phyloP scores from a whole-genome alignment of 257 asterid genomes.

The Jacaranda mimosifolia region DNA sequence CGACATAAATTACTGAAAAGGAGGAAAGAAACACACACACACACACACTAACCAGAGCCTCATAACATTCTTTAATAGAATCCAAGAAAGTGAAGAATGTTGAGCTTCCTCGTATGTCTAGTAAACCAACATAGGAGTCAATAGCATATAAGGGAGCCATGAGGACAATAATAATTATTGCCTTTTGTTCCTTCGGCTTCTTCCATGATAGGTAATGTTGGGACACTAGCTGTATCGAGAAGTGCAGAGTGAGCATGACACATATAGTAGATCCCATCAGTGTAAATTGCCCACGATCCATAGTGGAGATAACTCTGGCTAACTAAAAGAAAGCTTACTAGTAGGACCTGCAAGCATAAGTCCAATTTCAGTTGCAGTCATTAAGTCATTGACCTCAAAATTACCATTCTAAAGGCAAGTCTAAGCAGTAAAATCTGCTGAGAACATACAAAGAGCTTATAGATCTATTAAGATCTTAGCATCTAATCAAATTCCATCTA shows the following conservation, averaged over 20 bases:
- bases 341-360: slow-evolving; percentile 27
- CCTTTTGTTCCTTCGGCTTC: slow-evolving; percentile 82
- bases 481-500: too few relatives aligned
- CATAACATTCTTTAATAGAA: slow-evolving; percentile 79
- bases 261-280: slow-evolving; percentile 61
- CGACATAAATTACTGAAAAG: not conserved
- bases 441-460: too few relatives aligned
- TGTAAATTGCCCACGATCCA: slow-evolving; percentile 64
- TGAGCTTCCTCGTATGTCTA: slow-evolving; percentile 71
- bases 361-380: not conserved
- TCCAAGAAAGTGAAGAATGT: slow-evolving; percentile 78
- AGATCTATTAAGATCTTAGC: too few relatives aligned
- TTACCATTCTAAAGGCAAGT: too few relatives aligned
- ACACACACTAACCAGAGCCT: slow-evolving; percentile 61
- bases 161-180: slow-evolving; percentile 68
- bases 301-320: slow-evolving; percentile 36
- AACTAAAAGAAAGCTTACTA: not conserved
- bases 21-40: not conserved
- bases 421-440: too few relatives aligned
- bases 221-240: slow-evolving; percentile 64
- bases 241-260: slow-evolving; percentile 64
- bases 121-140: slow-evolving; percentile 65
- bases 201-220: slow-evolving; percentile 68
- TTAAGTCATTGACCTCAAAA: not conserved
- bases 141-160: slow-evolving; percentile 80